Percentiles rank a stretch among this genome's conserved stretches.
phyloP scores from a whole-genome alignment of 1,284 basidiomycete genomes.

The Volvariella volvacea region DNA sequence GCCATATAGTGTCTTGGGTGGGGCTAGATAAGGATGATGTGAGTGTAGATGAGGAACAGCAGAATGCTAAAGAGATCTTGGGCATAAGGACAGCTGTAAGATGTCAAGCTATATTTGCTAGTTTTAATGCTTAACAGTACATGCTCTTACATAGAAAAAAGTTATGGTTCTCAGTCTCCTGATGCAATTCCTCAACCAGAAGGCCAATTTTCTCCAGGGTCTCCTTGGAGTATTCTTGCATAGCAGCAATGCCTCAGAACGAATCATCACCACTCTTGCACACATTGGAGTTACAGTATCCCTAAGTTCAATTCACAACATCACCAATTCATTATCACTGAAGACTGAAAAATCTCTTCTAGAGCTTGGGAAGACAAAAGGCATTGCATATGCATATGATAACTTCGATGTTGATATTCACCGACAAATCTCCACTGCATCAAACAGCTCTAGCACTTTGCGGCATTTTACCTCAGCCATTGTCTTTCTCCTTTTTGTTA shows the following conservation, averaged over 20 bases:
- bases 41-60: not conserved
- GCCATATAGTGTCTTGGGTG: not conserved
- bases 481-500: too few relatives aligned
- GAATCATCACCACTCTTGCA: constrained; percentile 17
- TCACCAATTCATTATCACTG: constrained; percentile 14
- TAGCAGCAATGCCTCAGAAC: constrained; percentile 16
- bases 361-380: constrained; percentile 14
- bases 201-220: constrained; percentile 20
- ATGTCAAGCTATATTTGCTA: not conserved
- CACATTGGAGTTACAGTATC: constrained; percentile 20
- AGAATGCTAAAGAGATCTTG: not conserved
- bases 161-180: constrained; percentile 20
- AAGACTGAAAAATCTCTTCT: constrained; percentile 10
- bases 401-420: constrained; percentile 6
- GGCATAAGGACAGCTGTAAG: not conserved
- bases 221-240: constrained; percentile 22
- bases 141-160: constrained; percentile 16
- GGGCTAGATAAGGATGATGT: not conserved
- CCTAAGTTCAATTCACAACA: constrained; percentile 11
- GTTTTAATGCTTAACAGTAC: not conserved
- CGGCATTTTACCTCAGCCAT: constrained; percentile 4
- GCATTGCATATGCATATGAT: constrained; percentile 2
- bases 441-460: constrained; percentile 1
- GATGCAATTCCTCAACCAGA: constrained; percentile 20
- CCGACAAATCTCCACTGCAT: not conserved